Evolutionary conservation across 78 protist species (phyloP), one percentile per base, ranked within the genome.

Genomic region (Dictyostelium citrinum): DNA sequence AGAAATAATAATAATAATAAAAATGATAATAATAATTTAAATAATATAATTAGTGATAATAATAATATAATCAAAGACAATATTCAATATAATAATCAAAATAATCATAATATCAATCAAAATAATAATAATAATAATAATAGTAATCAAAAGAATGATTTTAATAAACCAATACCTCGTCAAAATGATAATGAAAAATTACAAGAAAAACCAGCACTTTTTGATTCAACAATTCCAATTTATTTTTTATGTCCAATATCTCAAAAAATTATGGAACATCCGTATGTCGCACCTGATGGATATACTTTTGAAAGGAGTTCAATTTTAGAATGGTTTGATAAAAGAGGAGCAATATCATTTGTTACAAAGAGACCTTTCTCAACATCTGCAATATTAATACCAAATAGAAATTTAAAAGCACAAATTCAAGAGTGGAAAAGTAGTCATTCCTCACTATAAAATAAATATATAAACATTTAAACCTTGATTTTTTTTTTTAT

Each of bases 281-380:
- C 97, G 0, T 97, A 95, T 20, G 35, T 97, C 1, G 97, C 96
- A 10, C 82, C 95, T 3, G 97, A 97, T 72, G 98, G 98, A n/a
- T 90, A 76, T 70, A 80, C 97, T 14, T 97, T 81, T 79, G 97
- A 97, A 72, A 82, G 91, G 12, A 20, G 2, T 9, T 45, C 91
- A 33, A 94, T 97, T 70, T 46, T 81, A 20, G 91, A 88, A 9
- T 96, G 97, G 97, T 6, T 86, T 1, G 72, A 55, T 49, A 67
- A 70, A 16, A 51, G 84, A n/a, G 45, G 41, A 17, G 29, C 60
- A 20, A 35, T 39, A n/a, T 91, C 95, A 9, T 92, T 24, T 55
- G 35, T 90, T 5, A 95, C 97, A 27, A 91, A 75, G n/a, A 79
- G 61, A 64, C 88, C 90, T 17, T 80, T 91, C 67, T 31, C 45